Evolutionary conservation across 1,139 yeast species (phyloP).

Genomic region (Meyerozyma carpophila): DNA sequence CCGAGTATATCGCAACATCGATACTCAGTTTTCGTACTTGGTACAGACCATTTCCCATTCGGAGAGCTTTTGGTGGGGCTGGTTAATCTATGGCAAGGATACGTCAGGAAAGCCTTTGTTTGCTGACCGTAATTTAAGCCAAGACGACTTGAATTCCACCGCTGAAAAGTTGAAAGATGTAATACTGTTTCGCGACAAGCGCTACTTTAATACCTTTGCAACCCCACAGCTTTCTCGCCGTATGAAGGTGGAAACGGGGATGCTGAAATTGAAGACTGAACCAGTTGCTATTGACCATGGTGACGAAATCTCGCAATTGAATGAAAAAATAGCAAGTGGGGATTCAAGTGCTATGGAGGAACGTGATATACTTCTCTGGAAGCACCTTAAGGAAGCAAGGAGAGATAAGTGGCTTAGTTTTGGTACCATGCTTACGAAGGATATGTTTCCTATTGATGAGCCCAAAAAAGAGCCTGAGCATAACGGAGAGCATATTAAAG

Average conservation of each 20-base stretch:
- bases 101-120: slow-evolving; percentile 26
- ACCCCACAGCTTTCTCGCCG: slow-evolving; percentile 41
- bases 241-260: slow-evolving; percentile 33
- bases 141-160: slow-evolving; percentile 16
- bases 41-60: slow-evolving; percentile 22
- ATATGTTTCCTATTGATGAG: slow-evolving; percentile 10
- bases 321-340: slow-evolving; percentile 5
- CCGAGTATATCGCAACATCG: slow-evolving; percentile 16
- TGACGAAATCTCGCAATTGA: slow-evolving; percentile 8
- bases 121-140: slow-evolving; percentile 15
- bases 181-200: slow-evolving; percentile 27
- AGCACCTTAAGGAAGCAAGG: slow-evolving; percentile 20
- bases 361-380: slow-evolving; percentile 27
- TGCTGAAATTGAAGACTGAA: slow-evolving; percentile 14
- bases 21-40: slow-evolving; percentile 22
- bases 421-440: slow-evolving; percentile 12
- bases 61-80: slow-evolving; percentile 39
- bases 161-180: slow-evolving; percentile 14
- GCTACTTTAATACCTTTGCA: slow-evolving; percentile 38
- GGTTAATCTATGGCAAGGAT: slow-evolving; percentile 38
- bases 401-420: slow-evolving; percentile 16
- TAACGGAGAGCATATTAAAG: not conserved
- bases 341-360: slow-evolving; percentile 15
- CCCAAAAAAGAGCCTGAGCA: slow-evolving; percentile 9
- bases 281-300: slow-evolving; percentile 8